Conservation (phyloP, 768 basidiomycete species). For the Naematelia aurantialba region DNA sequence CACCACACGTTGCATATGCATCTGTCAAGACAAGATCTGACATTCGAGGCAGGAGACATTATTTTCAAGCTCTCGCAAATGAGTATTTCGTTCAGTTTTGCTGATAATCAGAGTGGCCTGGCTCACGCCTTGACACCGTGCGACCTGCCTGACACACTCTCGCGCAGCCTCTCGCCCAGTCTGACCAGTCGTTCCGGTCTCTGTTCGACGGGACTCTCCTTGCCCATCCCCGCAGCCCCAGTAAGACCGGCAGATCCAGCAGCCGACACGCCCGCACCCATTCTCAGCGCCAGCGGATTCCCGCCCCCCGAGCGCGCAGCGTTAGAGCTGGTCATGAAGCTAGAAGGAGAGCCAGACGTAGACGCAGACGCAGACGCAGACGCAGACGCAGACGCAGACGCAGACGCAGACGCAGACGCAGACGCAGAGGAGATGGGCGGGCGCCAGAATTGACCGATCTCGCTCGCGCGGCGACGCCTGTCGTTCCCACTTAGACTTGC, state of each 20-base stretch:
- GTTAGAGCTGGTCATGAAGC: too few relatives aligned
- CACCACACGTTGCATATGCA: background rate
- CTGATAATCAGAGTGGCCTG: too few relatives aligned
- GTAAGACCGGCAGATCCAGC: background rate
- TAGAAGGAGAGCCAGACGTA: too few relatives aligned
- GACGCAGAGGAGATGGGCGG: background rate
- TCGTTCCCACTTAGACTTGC: slow-evolving; percentile 32
- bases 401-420: too few relatives aligned
- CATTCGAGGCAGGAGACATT: background rate
- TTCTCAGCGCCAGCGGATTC: background rate
- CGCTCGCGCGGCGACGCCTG: slow-evolving; percentile 26
- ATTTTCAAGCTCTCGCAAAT: background rate
- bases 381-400: too few relatives aligned
- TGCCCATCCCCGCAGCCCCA: background rate
- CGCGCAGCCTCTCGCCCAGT: slow-evolving; percentile 26
- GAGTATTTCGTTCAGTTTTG: too few relatives aligned
- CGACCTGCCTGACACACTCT: slow-evolving; percentile 8
- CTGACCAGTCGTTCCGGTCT: slow-evolving; percentile 33
- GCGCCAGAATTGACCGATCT: slow-evolving; percentile 8
- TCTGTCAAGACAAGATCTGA: background rate
- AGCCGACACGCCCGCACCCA: background rate
- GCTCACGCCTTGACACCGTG: background rate
- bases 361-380: too few relatives aligned
- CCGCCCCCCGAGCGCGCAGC: too few relatives aligned
- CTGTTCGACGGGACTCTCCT: slow-evolving; percentile 8